Evolutionary conservation across 2,329 filamentous ascomycete species (phyloP), one percentile per base, ranked within the genome.

Genomic region (Aspergillus sp.): DNA sequence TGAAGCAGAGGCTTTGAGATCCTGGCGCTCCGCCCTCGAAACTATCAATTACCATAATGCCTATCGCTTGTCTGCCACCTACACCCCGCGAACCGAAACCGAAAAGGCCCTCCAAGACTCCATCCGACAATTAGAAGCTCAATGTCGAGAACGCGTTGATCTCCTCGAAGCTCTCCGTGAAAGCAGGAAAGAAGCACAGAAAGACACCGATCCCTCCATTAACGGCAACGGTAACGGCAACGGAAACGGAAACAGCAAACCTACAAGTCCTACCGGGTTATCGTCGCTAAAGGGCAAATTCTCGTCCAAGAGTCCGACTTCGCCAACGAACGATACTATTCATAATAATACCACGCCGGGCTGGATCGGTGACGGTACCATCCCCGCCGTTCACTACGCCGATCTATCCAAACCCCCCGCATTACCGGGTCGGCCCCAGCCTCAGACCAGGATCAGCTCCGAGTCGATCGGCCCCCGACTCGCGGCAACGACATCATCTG

Each of bases 101-200:
- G 91, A 97, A 64, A 85, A 81, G 60, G 84, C 88, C 2, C 71
- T 97, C 48, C 79, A 87, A 47, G 86, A 93, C 48, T 94, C 90
- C 43, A 71, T 97, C 51, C 81, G 82, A 49, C 80, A 90, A 60
- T 79, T 97, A 62, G 90, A 97, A 64, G 66, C 90, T 53, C 91
- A 96, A 69, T 96, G 90, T 69, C 91, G 93, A 67, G 91, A 97
- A 69, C 81, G 90, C 43, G 88, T 96, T 44, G 89, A 95, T 64
- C 75, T 97, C 30, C 77, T 97, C 5, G 86, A 93, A 63, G 86
- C 90, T 5, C 73, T 97, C 49, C 81, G 84, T 51, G 75, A 86
- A 54, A 85, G 81, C 58, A 73, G 80, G 27, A 71, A 77, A 52
- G 80, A 83, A 42, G 73, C 72, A 7, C 70, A 69, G 59, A 61